These are phyloP conservation scores for Periconia macrospinosa DNA, from an alignment of 2,329 filamentous ascomycete genomes.

Conservation along the genomic window DNA sequence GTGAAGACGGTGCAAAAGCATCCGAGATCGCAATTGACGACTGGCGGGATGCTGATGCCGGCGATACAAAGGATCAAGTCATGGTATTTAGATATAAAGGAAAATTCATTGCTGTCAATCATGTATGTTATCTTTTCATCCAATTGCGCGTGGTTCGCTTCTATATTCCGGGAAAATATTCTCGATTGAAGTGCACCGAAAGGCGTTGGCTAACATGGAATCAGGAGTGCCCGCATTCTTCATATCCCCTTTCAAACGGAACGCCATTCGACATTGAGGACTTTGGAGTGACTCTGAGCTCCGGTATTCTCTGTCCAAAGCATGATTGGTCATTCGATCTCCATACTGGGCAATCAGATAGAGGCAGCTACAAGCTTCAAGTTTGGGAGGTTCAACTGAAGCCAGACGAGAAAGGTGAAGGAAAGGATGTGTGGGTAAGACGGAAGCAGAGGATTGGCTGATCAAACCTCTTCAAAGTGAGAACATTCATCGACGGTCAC, in stretches of 20 bases:
- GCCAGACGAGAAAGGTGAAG: slow-evolving; percentile 13
- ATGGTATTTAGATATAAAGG: slow-evolving; percentile 66
- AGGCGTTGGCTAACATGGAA: not conserved
- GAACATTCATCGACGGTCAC: no score
- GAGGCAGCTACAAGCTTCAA: slow-evolving; percentile 62
- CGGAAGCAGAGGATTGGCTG: slow-evolving; percentile 36
- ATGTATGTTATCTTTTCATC: slow-evolving; percentile 49
- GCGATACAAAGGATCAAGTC: slow-evolving; percentile 57
- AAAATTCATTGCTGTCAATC: slow-evolving; percentile 68
- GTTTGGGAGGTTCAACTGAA: slow-evolving; percentile 65
- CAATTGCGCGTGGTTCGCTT: not conserved
- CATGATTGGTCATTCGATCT: slow-evolving; percentile 74
- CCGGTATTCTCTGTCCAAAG: slow-evolving; percentile 67
- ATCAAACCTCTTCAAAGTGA: not conserved
- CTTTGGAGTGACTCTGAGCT: slow-evolving; percentile 65
- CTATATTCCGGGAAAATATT: no score
- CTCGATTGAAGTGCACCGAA: not conserved
- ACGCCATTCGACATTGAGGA: slow-evolving; percentile 72
- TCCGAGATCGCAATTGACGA: slow-evolving; percentile 25
- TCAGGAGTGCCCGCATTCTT: slow-evolving; percentile 63
- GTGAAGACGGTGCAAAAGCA: slow-evolving; percentile 20
- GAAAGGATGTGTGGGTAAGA: slow-evolving; percentile 34
- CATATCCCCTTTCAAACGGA: slow-evolving; percentile 66
- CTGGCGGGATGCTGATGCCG: slow-evolving; percentile 24
- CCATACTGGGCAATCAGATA: slow-evolving; percentile 63